Evolutionary conservation across 1,284 basidiomycete genomes (phyloP).

Genomic region (Microbotryum violaceum): DNA sequence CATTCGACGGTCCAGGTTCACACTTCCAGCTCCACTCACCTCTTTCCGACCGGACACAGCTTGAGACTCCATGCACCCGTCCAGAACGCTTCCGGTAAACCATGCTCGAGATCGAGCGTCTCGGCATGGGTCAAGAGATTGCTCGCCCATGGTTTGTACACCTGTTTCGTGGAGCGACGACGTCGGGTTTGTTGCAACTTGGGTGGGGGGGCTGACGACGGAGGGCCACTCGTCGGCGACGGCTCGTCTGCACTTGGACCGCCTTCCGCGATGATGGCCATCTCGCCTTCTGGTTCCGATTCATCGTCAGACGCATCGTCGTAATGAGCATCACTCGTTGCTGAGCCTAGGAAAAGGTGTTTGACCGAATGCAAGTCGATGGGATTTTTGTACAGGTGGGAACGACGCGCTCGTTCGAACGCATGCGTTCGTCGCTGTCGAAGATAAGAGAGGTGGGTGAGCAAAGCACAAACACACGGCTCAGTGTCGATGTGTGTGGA

Average conservation of each 20-base stretch:
- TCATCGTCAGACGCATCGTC: no score
- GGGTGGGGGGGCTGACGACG: neutral
- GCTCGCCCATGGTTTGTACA: constrained; percentile 25
- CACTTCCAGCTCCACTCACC: constrained; percentile 8
- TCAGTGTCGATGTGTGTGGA: no score
- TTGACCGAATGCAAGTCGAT: no score
- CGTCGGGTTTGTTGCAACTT: neutral
- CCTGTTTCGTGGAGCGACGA: constrained; percentile 12
- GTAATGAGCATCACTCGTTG: no score
- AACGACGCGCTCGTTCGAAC: no score
- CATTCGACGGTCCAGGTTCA: neutral
- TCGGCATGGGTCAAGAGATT: constrained; percentile 30
- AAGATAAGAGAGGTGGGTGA: no score
- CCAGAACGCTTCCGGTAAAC: constrained; percentile 23
- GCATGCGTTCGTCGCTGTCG: no score
- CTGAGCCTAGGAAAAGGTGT: no score
- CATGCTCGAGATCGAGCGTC: constrained; percentile 26
- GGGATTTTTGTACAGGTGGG: no score
- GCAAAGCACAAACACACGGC: no score
- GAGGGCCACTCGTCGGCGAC: neutral
- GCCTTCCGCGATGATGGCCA: neutral
- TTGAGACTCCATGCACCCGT: constrained; percentile 17
- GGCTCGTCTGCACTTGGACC: constrained; percentile 5
- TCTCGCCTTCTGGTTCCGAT: neutral
- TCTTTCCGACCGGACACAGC: constrained; percentile 31